These are phyloP conservation scores for Penicillium turbatum DNA, from an alignment of 495 filamentous ascomycete genomes.

Conservation along the genomic window DNA sequence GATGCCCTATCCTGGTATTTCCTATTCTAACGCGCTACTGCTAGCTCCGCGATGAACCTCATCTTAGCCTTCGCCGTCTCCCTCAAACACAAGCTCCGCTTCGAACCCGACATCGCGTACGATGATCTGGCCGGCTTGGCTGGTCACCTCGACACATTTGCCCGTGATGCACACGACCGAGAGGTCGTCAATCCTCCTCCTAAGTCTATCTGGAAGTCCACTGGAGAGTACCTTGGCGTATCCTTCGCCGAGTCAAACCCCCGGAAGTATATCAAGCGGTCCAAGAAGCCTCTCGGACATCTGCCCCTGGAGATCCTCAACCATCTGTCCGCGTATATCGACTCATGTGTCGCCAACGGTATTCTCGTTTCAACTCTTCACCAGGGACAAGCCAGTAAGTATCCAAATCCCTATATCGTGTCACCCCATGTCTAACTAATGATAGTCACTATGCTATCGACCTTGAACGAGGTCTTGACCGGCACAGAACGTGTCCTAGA, in stretches of 20 bases:
- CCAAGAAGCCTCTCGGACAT: conserved; percentile 63
- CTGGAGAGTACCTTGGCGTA: conserved; percentile 67
- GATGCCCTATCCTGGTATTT: background rate
- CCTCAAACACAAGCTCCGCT: conserved; percentile 82
- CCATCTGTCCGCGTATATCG: conserved; percentile 63
- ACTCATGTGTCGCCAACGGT: conserved; percentile 51
- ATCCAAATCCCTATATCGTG: background rate
- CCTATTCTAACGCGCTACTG: conserved; percentile 6
- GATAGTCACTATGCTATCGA: conserved; percentile 35
- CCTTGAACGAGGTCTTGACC: conserved; percentile 68
- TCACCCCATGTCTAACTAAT: background rate
- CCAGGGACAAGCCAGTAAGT: conserved; percentile 44
- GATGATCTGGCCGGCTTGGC: conserved; percentile 51
- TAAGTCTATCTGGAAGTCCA: conserved; percentile 54
- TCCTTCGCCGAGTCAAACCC: conserved; percentile 70
- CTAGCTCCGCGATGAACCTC: conserved; percentile 71
- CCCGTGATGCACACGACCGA: conserved; percentile 58
- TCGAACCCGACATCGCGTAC: conserved; percentile 79
- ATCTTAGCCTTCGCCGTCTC: conserved; percentile 71
- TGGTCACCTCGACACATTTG: conserved; percentile 51
- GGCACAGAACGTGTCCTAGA: conserved; percentile 78
- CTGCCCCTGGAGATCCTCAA: conserved; percentile 74
- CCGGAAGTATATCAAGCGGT: conserved; percentile 63
- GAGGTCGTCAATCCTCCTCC: conserved; percentile 38
- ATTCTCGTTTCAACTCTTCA: conserved; percentile 49